phyloP scores from a whole-genome alignment of 164 flowering plant genomes.

The Dillenia turbinata region DNA sequence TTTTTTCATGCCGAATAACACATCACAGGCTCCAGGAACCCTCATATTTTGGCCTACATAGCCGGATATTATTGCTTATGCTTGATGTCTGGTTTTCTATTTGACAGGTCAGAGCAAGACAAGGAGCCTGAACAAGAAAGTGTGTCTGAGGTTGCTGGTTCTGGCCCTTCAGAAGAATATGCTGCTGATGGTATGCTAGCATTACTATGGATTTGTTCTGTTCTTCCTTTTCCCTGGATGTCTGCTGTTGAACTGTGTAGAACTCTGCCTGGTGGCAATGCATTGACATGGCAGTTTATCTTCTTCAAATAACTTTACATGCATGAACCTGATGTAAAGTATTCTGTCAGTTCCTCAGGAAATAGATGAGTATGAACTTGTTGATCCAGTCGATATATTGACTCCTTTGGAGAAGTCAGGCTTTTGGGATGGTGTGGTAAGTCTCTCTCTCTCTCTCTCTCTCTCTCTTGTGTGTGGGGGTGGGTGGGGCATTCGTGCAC shows the following conservation, averaged over 20 bases:
- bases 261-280: too few species aligned
- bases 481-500: too few species aligned
- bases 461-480: background rate
- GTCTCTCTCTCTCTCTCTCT: conserved; percentile 22
- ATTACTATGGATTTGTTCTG: background rate
- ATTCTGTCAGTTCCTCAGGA: conserved; percentile 75
- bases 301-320: background rate
- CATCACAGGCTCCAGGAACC: too few species aligned
- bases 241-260: too few species aligned
- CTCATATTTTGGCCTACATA: too few species aligned
- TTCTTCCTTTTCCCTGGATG: background rate
- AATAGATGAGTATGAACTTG: conserved; percentile 95
- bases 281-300: too few species aligned
- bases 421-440: conserved; percentile 99
- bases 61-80: too few species aligned
- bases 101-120: conserved; percentile 91
- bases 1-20: too few species aligned
- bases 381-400: conserved; percentile 97
- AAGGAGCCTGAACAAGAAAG: conserved; percentile 89
- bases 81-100: background rate
- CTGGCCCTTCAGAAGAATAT: conserved; percentile 73
- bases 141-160: conserved; percentile 53
- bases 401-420: conserved; percentile 92
- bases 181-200: conserved; percentile 53
- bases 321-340: conserved; percentile 6